Conservation (phyloP, 768 basidiomycete genomes). For the Macrolepiota albuminosa region DNA sequence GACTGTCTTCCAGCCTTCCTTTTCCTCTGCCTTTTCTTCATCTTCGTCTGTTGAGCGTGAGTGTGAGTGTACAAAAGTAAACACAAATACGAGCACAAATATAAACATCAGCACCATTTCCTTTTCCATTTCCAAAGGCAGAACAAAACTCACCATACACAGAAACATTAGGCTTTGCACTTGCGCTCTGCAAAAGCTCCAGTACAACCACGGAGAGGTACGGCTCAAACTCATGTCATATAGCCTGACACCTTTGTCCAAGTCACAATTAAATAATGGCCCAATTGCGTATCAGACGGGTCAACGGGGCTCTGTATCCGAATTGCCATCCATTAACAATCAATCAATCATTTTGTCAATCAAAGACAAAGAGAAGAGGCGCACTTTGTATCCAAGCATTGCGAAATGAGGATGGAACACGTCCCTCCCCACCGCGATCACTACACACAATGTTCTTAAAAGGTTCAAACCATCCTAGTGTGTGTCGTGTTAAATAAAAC, state of each 20-base stretch:
- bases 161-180: constrained; percentile 75
- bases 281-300: constrained; percentile 64
- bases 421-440: constrained; percentile 82
- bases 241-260: constrained; percentile 89
- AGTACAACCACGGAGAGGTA: constrained; percentile 87
- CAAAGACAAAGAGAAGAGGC: constrained; percentile 16
- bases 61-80: not conserved
- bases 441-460: constrained; percentile 40
- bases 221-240: constrained; percentile 81
- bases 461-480: too few relatives aligned
- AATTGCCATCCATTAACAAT: too few relatives aligned
- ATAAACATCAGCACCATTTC: too few relatives aligned
- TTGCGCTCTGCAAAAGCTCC: constrained; percentile 64
- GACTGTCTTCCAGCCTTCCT: not conserved
- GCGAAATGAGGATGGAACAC: constrained; percentile 73
- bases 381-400: constrained; percentile 75
- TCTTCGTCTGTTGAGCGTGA: not conserved
- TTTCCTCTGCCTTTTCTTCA: not conserved
- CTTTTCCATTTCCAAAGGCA: too few relatives aligned
- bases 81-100: too few relatives aligned
- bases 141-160: constrained; percentile 65
- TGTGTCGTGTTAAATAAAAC: too few relatives aligned
- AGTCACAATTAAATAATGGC: constrained; percentile 76
- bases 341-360: too few relatives aligned
- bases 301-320: constrained; percentile 62